These are phyloP conservation scores for Stenogyne calaminthoides DNA, from an alignment of 305 asterid species.

Conservation along the genomic window DNA sequence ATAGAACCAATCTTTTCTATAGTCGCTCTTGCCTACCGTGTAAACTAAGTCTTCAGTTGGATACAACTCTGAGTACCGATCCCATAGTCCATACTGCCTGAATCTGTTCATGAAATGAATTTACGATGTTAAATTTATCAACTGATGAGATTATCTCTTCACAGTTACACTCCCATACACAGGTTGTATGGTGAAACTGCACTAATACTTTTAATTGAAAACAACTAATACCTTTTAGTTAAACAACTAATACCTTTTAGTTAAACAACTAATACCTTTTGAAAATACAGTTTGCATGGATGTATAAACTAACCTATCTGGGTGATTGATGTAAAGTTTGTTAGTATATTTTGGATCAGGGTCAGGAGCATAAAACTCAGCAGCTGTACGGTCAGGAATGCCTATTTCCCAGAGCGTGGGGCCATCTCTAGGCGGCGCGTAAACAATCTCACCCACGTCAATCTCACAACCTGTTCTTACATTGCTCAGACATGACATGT, in stretches of 20 bases:
- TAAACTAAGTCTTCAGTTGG: constrained; percentile 73
- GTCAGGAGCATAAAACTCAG: constrained; percentile 81
- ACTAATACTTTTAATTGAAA: too few species aligned
- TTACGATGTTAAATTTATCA: background rate
- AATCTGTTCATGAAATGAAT: constrained; percentile 45
- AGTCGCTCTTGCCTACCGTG: constrained; percentile 78
- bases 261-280: too few species aligned
- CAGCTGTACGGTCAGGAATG: constrained; percentile 88
- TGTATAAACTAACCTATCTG: constrained; percentile 54
- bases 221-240: too few species aligned
- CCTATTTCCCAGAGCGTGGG: constrained; percentile 97
- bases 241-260: too few species aligned
- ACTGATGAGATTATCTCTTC: background rate
- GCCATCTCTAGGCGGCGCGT: constrained; percentile 83
- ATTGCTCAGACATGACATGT: background rate
- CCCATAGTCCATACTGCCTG: constrained; percentile 96
- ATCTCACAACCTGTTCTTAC: constrained; percentile 53
- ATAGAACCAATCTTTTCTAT: constrained; percentile 77
- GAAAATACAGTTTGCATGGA: background rate
- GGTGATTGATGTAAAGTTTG: constrained; percentile 63
- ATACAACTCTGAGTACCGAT: constrained; percentile 74
- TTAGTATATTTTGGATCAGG: constrained; percentile 79
- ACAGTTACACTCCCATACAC: too few species aligned
- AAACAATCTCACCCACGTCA: constrained; percentile 64
- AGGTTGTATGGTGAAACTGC: too few species aligned